Conservation (phyloP, 108 stramenopile species). For the Schizochytrium sp. region DNA sequence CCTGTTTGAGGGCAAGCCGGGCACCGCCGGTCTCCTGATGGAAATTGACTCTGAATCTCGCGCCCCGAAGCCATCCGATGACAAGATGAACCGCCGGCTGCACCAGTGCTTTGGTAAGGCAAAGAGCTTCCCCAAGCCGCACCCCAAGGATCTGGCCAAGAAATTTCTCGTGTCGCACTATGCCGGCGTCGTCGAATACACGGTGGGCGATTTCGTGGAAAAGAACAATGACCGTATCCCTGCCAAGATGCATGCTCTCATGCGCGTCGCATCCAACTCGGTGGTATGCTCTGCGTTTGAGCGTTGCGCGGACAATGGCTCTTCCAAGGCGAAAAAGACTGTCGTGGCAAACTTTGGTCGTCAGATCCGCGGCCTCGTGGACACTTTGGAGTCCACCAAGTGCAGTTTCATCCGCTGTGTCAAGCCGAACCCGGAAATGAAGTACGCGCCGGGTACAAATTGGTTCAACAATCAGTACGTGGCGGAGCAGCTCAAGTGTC, state of each 20-base stretch:
- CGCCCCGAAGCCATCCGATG: neutral
- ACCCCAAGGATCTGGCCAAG: slow-evolving; percentile 5
- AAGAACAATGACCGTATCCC: slow-evolving; percentile 33
- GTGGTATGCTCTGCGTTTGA: neutral
- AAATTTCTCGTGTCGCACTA: slow-evolving; percentile 32
- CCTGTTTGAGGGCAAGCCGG: slow-evolving; percentile 59
- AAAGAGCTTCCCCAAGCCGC: neutral
- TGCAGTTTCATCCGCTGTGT: slow-evolving; percentile 18
- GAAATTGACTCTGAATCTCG: slow-evolving; percentile 6
- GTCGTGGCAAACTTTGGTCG: slow-evolving; percentile 12
- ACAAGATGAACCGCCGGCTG: neutral
- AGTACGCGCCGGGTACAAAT: neutral
- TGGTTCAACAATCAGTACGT: slow-evolving; percentile 20
- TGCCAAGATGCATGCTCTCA: slow-evolving; percentile 11
- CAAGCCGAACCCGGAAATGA: slow-evolving; percentile 8
- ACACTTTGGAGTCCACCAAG: neutral
- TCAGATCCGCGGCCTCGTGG: neutral
- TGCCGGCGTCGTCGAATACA: slow-evolving; percentile 32
- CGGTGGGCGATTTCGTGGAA: slow-evolving; percentile 1
- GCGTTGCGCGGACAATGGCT: neutral
- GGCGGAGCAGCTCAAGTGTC: neutral
- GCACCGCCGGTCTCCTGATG: slow-evolving; percentile 57
- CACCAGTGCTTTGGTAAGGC: neutral
- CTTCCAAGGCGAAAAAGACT: neutral
- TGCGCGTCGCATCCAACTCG: neutral